These are phyloP conservation scores for Tulasnella calospora DNA, from an alignment of 768 basidiomycete genomes.

Conservation along the genomic window DNA sequence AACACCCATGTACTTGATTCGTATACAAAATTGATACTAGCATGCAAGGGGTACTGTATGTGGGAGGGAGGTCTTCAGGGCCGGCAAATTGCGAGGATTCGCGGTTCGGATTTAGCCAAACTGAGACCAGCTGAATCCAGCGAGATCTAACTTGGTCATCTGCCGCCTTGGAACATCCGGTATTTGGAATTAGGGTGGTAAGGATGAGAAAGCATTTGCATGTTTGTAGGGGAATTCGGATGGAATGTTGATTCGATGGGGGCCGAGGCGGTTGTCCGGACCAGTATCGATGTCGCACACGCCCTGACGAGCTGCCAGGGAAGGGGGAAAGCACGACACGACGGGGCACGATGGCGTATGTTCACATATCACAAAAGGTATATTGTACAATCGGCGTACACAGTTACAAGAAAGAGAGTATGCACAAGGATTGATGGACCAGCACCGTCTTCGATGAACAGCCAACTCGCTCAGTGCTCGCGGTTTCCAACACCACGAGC, in stretches of 20 bases:
- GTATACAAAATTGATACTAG: no score
- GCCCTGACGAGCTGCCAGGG: neutral
- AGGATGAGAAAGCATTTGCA: neutral
- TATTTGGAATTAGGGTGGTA: neutral
- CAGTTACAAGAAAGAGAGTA: neutral
- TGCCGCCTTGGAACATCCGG: no score
- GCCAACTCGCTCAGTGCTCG: neutral
- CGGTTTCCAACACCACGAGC: slow-evolving; percentile 19
- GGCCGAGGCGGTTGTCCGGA: no score
- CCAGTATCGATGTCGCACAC: neutral
- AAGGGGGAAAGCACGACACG: neutral
- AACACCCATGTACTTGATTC: no score
- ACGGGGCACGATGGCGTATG: neutral
- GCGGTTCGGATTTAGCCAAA: no score
- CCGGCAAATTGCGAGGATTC: no score
- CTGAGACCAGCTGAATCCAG: no score
- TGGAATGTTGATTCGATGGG: neutral
- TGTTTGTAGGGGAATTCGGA: neutral
- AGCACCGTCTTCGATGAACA: neutral
- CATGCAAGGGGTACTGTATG: no score
- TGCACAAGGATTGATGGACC: neutral
- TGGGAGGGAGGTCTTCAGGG: no score
- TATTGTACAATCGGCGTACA: neutral
- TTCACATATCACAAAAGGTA: neutral
- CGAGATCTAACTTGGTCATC: no score